A percentile compares a stretch with the other conserved stretches of the same genome.
These are phyloP conservation scores for Chimonanthus praecox DNA, from an alignment of 164 flowering plant genomes.

Conservation along the genomic window DNA sequence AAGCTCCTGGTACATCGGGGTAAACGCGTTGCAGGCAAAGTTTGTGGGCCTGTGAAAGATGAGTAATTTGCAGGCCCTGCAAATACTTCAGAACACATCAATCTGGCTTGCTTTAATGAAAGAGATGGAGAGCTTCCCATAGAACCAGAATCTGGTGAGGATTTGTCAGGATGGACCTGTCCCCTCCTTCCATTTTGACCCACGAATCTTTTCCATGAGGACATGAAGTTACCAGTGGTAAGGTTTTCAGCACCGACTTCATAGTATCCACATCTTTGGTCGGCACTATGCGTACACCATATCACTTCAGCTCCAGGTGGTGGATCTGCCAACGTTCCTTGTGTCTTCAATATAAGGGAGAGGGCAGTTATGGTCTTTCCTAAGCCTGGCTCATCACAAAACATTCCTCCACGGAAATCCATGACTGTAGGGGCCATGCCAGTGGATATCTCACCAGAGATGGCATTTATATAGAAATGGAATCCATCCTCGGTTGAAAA, in stretches of 20 bases:
- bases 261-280: slow-evolving; percentile 79
- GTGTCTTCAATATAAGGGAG: slow-evolving; percentile 87
- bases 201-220: slow-evolving; percentile 23
- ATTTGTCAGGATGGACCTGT: slow-evolving; percentile 25
- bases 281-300: slow-evolving; percentile 65
- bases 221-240: slow-evolving; percentile 14
- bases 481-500: slow-evolving; percentile 74
- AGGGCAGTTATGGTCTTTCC: slow-evolving; percentile 95
- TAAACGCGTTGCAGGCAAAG: slow-evolving; percentile 20
- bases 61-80: slow-evolving; percentile 17
- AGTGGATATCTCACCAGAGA: slow-evolving; percentile 69
- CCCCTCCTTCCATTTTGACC: slow-evolving; percentile 40
- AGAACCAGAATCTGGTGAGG: slow-evolving; percentile 16
- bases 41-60: slow-evolving; percentile 18
- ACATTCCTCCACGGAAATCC: slow-evolving; percentile 94
- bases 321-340: slow-evolving; percentile 74
- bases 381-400: slow-evolving; percentile 98
- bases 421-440: slow-evolving; percentile 55
- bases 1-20: slow-evolving; percentile 39
- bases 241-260: slow-evolving; percentile 41
- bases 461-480: slow-evolving; percentile 46
- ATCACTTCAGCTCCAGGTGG: slow-evolving; percentile 60
- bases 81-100: slow-evolving; percentile 16
- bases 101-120: slow-evolving; percentile 29
- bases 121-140: slow-evolving; percentile 8